These are phyloP conservation scores for Bolboschoenus planiculmis DNA, from an alignment of 176 grass and related monocot genomes.

Conservation along the genomic window DNA sequence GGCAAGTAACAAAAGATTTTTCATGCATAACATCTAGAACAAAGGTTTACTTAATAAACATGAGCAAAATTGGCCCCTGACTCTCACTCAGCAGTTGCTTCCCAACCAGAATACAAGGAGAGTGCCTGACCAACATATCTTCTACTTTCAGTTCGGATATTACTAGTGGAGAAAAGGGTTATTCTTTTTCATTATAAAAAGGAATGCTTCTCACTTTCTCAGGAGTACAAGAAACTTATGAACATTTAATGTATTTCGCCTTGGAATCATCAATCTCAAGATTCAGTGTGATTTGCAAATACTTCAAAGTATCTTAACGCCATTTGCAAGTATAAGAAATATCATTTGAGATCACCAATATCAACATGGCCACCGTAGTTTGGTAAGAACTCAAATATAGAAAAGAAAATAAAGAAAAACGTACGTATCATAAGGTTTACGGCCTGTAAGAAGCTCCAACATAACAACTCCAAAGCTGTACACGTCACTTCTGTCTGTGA, in stretches of 20 bases:
- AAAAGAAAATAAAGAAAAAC: slow-evolving; percentile 2
- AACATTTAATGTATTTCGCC: no score
- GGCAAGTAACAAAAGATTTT: not conserved
- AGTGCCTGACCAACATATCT: not conserved
- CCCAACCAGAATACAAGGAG: not conserved
- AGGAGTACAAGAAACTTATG: no score
- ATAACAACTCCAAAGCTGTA: slow-evolving; percentile 96
- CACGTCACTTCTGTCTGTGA: slow-evolving; percentile 81
- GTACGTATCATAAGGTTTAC: slow-evolving; percentile 87
- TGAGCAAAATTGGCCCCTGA: not conserved
- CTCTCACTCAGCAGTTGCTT: not conserved
- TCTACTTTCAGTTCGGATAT: not conserved
- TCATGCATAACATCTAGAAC: not conserved
- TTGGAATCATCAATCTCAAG: no score
- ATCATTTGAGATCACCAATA: not conserved
- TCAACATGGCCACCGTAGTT: not conserved
- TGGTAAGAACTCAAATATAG: not conserved
- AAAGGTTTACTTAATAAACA: not conserved
- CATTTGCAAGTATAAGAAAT: not conserved
- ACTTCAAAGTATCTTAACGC: not conserved
- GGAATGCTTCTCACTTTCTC: no score
- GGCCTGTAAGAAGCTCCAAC: slow-evolving; percentile 94
- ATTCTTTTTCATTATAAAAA: no score
- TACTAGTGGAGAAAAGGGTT: no score
- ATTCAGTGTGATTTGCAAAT: no score